These are phyloP conservation scores for Alternaria triticimaculans DNA, from an alignment of 2,329 filamentous ascomycete genomes.

Conservation along the genomic window DNA sequence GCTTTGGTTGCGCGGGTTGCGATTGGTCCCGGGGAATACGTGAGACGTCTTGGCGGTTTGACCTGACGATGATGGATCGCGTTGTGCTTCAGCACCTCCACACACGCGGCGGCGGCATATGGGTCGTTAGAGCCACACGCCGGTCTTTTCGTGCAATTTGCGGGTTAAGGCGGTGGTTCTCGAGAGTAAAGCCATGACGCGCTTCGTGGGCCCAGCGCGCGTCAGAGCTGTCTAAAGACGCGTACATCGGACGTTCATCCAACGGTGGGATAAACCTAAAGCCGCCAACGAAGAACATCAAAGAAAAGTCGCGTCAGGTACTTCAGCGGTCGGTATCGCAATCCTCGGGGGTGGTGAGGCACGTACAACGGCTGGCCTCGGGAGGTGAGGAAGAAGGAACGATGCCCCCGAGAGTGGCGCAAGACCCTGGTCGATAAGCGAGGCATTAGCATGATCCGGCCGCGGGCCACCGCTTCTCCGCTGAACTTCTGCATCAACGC, in stretches of 20 bases:
- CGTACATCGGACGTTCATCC: not conserved
- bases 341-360: not conserved
- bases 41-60: conserved; percentile 40
- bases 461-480: conserved; percentile 3
- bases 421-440: conserved; percentile 1
- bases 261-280: not conserved
- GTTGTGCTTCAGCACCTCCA: conserved; percentile 28
- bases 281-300: not conserved
- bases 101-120: conserved; percentile 3
- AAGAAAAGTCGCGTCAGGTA: not conserved
- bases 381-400: not conserved
- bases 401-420: not conserved
- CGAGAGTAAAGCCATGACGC: not conserved
- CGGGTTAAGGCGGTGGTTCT: not conserved
- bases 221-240: not conserved
- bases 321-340: not conserved
- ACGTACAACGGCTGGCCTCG: not conserved
- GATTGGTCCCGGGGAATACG: conserved; percentile 22
- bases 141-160: not conserved
- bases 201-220: not conserved
- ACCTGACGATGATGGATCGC: conserved; percentile 29
- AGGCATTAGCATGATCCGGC: conserved; percentile 6
- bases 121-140: not conserved
- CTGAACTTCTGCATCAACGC: conserved; percentile 11
- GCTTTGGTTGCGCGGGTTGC: conserved; percentile 10